Evolutionary conservation across 371 early-diverging fungal genomes (phyloP), one percentile per base, ranked within the genome.

Genomic region (Mucor circinelloides): DNA sequence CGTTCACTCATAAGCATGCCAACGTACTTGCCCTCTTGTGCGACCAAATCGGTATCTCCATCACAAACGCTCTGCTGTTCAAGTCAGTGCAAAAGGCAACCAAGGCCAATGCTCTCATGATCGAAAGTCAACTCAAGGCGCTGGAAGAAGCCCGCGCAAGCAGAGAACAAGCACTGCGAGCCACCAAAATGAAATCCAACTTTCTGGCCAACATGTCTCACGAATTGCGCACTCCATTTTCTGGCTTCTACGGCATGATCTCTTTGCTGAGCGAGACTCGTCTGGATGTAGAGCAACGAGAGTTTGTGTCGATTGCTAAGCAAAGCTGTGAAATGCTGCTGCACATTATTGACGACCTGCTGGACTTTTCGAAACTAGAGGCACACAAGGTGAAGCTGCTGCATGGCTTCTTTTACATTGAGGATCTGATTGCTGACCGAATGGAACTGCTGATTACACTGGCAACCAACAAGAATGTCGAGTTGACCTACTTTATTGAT

Each of bases 331-430:
- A 86, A 71, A 85, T 85, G 87, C 55, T 89, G 7, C 71, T 87
- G 19, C 79, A 84, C 28, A 86, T 89, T 36, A 88, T 89, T 63
- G 80, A 89, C 31, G 89, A 89, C 67, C 59, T 89, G 30, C 66
- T 89, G 52, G 86, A 89, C 64, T 88, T 89, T 58, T 85, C 85
- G 38, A 89, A 88, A 48, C 64, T 89, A 62, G 86, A 89, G 64
- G 85, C 89, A 0, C 85, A 82, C 50, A 89, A 89, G 56, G 86
- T 89, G 38, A 84, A 82, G 9, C 52, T 89, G n/a, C 83, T 87
- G 38, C 67, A 76, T 30, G 81, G 83, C 1, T 66, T 83, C 1
- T 71, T 88, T 25, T 84, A 84, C 54, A 75, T 87, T 19, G 87
- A 86, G 31, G 86, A 86, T 44, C 68, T 86, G 17, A 70, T 86